phyloP scores from a whole-genome alignment of 2,329 filamentous ascomycete species.

The Cyclaneusma minus region DNA sequence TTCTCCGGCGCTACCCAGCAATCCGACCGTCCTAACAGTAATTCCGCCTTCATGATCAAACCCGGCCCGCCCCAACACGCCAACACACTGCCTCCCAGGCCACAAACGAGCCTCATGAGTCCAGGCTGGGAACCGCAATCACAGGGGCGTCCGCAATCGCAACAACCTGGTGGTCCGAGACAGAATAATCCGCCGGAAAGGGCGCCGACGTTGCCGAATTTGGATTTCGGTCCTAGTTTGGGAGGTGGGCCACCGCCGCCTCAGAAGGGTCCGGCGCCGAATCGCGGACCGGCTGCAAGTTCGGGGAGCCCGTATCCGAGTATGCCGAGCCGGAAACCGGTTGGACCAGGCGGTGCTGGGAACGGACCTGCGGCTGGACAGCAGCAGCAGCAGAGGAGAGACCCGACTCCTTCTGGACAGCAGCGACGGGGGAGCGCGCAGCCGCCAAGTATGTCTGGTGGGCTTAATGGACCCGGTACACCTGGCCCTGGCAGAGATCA shows the following conservation, averaged over 20 bases:
- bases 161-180: not conserved
- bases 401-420: too few species aligned
- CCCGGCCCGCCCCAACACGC: slow-evolving; percentile 23
- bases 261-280: not conserved
- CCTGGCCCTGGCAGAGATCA: not conserved
- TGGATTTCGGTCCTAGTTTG: not conserved
- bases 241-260: not conserved
- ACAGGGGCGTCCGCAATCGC: not conserved
- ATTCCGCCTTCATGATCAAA: slow-evolving; percentile 34
- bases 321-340: too few species aligned
- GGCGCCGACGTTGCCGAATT: too few species aligned
- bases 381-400: too few species aligned
- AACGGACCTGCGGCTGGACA: too few species aligned
- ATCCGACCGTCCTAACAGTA: slow-evolving; percentile 17
- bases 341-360: too few species aligned
- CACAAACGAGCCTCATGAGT: slow-evolving; percentile 26
- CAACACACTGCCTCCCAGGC: slow-evolving; percentile 9
- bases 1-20: slow-evolving; percentile 28
- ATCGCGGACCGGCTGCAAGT: too few species aligned
- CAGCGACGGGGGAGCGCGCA: slow-evolving; percentile 18
- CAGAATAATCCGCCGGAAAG: not conserved
- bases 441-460: slow-evolving; percentile 19
- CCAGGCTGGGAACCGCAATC: slow-evolving; percentile 29
- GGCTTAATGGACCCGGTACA: not conserved
- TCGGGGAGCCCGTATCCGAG: too few species aligned